A percentile compares a stretch with the other conserved stretches of the same genome.
These are phyloP conservation scores for Barbarea vulgaris DNA, from an alignment of 345 rosid species.

Conservation along the genomic window DNA sequence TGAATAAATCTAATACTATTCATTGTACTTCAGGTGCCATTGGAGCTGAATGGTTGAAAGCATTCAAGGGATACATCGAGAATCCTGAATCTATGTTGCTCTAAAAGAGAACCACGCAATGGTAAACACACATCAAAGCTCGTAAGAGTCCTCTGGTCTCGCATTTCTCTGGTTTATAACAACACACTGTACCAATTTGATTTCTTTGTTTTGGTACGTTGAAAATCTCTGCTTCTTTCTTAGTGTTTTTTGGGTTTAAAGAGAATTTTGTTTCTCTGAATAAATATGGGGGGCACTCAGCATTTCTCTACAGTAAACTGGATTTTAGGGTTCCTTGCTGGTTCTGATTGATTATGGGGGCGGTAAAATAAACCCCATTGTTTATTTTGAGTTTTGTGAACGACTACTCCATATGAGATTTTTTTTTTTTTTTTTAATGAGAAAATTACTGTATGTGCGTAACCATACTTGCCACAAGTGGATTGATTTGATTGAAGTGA, in stretches of 20 bases:
- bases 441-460: neutral
- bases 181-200: conserved; percentile 32
- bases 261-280: conserved; percentile 10
- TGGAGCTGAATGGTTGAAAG: conserved; percentile 98
- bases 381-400: conserved; percentile 6
- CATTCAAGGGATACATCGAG: conserved; percentile 91
- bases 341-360: conserved; percentile 16
- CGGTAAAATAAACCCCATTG: conserved; percentile 1
- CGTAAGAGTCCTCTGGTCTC: conserved; percentile 27
- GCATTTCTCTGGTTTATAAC: conserved; percentile 13
- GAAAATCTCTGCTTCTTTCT: neutral
- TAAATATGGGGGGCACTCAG: conserved; percentile 16
- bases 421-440: neutral
- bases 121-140: conserved; percentile 19
- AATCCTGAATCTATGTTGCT: conserved; percentile 96
- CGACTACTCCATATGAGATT: neutral
- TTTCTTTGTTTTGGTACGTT: conserved; percentile 22
- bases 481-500: neutral
- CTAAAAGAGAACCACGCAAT: conserved; percentile 33
- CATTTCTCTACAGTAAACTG: conserved; percentile 18
- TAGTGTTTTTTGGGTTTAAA: neutral
- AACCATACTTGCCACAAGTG: neutral
- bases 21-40: conserved; percentile 74
- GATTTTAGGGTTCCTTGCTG: neutral
- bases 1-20: neutral